Evolutionary conservation across 192 early-diverging fungal species (phyloP), one percentile per base, ranked within the genome.

Genomic region (Helicostylum pulchrum): DNA sequence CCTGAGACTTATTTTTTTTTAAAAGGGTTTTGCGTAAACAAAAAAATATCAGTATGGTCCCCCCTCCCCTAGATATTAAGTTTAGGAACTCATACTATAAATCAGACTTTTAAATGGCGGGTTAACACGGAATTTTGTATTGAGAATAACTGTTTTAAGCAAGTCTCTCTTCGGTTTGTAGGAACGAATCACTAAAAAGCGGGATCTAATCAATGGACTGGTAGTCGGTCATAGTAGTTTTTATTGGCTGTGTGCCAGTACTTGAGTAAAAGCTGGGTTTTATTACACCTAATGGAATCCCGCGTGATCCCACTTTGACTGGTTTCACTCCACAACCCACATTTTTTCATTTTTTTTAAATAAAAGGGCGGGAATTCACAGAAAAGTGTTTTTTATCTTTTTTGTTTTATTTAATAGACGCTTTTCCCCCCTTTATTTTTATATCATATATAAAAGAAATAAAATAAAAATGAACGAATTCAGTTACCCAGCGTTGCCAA

Each of bases 151-250:
- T 39, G 36, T 39, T 39, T 39, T 39, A 39, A 39, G 36, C 36
- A 39, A 39, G 36, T 39, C 36, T 39, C 36, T 39, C 36, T 39
- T 39, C 6, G 9, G 36, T 10, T 39, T 39, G 4, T 26, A 2
- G 36, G 54, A 17, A 56, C 54, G 54, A 56, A 56, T 56, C 54
- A 56, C 31, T 56, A 56, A 36, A 56, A 56, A 56, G 54, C 54
- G 54, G 54, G 54, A 39, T 30, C 34, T 56, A 56, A 39, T 56
- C 19, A 34, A 39, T 56, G 34, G 54, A 9, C 34, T 56, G 54
- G 34, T 56, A 56, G 32, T 56, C n/a, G 19, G 31, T 30, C 8
- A 17, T 15, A 39, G 54, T 19, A 20, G 31, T 8, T 56, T 34
- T 56, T 56, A 56, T 56, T 56, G 54, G 54, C 34, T 10, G 54